These are phyloP conservation scores for Kodamaea kaohsiungensis DNA, from an alignment of 805 yeast genomes.

Conservation along the genomic window DNA sequence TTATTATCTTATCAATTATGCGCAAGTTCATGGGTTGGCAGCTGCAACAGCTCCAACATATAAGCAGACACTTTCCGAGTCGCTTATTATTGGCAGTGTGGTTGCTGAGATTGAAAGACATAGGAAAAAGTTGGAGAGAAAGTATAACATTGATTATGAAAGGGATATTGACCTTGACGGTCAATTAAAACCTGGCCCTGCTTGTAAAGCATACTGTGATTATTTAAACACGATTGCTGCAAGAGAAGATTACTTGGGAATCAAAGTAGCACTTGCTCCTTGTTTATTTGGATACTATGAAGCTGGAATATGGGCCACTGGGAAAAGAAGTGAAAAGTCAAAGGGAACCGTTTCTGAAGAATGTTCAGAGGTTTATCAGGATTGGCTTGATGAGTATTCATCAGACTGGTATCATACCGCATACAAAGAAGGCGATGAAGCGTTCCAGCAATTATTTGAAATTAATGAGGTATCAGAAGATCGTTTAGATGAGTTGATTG, in stretches of 20 bases:
- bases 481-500: conserved; percentile 51
- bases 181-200: conserved; percentile 50
- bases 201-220: conserved; percentile 61
- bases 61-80: conserved; percentile 50
- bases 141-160: conserved; percentile 42
- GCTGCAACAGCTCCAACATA: conserved; percentile 61
- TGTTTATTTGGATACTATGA: conserved; percentile 72
- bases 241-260: conserved; percentile 59
- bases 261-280: conserved; percentile 70
- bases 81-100: conserved; percentile 51
- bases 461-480: conserved; percentile 31
- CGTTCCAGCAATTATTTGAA: conserved; percentile 46
- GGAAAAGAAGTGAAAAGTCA: conserved; percentile 14
- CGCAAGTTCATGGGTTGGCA: conserved; percentile 63
- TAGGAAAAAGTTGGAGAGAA: conserved; percentile 43
- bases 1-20: conserved; percentile 67
- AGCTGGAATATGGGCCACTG: conserved; percentile 46
- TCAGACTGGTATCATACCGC: conserved; percentile 57
- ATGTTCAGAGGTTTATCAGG: conserved; percentile 33
- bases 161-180: conserved; percentile 40
- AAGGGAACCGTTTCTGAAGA: conserved; percentile 22
- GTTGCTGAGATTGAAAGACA: conserved; percentile 60
- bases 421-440: conserved; percentile 48
- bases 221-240: conserved; percentile 57
- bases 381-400: conserved; percentile 66